Evolutionary conservation across 805 yeast genomes (phyloP).

Genomic region (Yamadazyma sp.): DNA sequence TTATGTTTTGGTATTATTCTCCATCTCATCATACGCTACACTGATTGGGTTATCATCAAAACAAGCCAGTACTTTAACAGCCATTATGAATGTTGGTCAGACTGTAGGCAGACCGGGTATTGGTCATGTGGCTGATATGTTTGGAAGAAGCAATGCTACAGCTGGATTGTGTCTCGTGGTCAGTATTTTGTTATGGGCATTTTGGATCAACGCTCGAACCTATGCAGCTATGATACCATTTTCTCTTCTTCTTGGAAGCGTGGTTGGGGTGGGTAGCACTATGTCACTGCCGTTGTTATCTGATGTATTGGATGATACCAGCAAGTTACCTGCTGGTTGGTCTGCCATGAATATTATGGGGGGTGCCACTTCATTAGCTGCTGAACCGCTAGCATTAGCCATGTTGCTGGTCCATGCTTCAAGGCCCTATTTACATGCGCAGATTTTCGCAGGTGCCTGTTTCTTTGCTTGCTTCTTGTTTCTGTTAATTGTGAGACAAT

Average conservation of each 20-base stretch:
- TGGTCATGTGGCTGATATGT: conserved; percentile 45
- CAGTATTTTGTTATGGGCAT: conserved; percentile 30
- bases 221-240: conserved; percentile 33
- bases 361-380: conserved; percentile 36
- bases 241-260: conserved; percentile 28
- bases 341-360: conserved; percentile 36
- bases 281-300: conserved; percentile 26
- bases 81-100: conserved; percentile 43
- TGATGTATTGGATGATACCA: conserved; percentile 21
- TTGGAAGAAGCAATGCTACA: conserved; percentile 47
- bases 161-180: conserved; percentile 21
- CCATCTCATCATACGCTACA: conserved; percentile 39
- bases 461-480: conserved; percentile 44
- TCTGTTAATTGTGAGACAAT: conserved; percentile 51
- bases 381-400: conserved; percentile 58
- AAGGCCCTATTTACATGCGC: conserved; percentile 58
- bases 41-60: conserved; percentile 43
- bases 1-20: conserved; percentile 35
- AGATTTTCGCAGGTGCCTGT: conserved; percentile 56
- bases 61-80: conserved; percentile 34
- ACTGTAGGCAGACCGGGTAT: conserved; percentile 51
- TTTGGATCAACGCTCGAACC: conserved; percentile 38
- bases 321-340: conserved; percentile 39
- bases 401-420: conserved; percentile 24
- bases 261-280: conserved; percentile 31